Conservation (phyloP, 306 rosid genomes). For the Clitoria ternatea region DNA sequence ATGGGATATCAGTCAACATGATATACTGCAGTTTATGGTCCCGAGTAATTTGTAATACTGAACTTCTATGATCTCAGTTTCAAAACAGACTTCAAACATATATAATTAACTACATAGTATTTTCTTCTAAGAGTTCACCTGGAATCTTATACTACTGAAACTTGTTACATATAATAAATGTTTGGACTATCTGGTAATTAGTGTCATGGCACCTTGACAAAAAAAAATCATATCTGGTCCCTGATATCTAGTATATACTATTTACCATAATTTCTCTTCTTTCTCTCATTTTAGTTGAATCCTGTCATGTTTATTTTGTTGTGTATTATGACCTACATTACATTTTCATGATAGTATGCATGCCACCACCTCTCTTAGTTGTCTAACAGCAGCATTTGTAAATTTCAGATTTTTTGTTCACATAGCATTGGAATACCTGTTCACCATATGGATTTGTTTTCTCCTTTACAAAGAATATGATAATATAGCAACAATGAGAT, state of each 20-base stretch:
- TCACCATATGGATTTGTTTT: conserved; percentile 78
- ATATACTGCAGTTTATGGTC: not conserved
- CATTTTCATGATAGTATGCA: not conserved
- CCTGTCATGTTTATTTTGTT: not conserved
- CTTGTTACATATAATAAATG: not conserved
- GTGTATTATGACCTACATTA: not conserved
- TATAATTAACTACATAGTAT: not conserved
- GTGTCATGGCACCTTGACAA: not conserved
- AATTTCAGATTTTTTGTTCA: conserved; percentile 81
- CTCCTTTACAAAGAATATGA: conserved; percentile 78
- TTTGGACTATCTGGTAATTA: not conserved
- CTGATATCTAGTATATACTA: not conserved
- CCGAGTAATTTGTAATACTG: not conserved
- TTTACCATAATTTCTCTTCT: not conserved
- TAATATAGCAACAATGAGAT: conserved; percentile 64
- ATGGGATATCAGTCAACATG: not conserved
- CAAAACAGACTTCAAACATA: not conserved
- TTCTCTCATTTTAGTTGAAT: not conserved
- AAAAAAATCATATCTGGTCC: not conserved
- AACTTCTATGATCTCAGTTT: not conserved
- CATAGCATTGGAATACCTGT: conserved; percentile 81
- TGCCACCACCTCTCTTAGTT: not conserved
- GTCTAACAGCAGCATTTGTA: conserved; percentile 19
- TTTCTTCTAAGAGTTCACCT: not conserved
- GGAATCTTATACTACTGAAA: not conserved